These are phyloP conservation scores for Hemileccinum rubropunctum DNA, from an alignment of 768 basidiomycete genomes.

Conservation along the genomic window DNA sequence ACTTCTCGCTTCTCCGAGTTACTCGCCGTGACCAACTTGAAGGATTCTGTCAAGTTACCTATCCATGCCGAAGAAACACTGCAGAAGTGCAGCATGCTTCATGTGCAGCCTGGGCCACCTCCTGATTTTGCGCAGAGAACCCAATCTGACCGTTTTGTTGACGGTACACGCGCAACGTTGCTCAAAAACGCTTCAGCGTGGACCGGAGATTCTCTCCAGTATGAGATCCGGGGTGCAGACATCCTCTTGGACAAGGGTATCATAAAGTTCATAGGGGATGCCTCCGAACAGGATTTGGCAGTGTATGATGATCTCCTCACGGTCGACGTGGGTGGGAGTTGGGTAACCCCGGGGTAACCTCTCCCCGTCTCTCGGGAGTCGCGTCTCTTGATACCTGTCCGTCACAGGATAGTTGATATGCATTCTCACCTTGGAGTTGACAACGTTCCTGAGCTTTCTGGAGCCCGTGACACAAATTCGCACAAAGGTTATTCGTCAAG, in stretches of 20 bases:
- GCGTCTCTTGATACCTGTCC: constrained; percentile 38
- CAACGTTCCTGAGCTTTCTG: constrained; percentile 52
- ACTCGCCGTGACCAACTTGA: not conserved
- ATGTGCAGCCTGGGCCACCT: constrained; percentile 37
- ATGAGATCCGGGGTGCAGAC: constrained; percentile 35
- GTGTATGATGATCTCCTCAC: constrained; percentile 45
- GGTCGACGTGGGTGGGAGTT: constrained; percentile 60
- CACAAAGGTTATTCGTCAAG: constrained; percentile 37
- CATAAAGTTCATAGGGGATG: constrained; percentile 37
- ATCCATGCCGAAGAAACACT: constrained; percentile 29
- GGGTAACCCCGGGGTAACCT: constrained; percentile 67
- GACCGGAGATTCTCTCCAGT: constrained; percentile 43
- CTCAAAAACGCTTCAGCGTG: constrained; percentile 52
- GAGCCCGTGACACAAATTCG: constrained; percentile 63
- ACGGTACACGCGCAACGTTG: constrained; percentile 37
- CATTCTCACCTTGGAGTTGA: constrained; percentile 80
- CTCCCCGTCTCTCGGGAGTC: constrained; percentile 20
- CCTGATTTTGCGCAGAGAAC: constrained; percentile 30
- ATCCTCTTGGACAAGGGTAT: constrained; percentile 41
- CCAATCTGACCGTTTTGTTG: constrained; percentile 38
- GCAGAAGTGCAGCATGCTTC: constrained; percentile 35
- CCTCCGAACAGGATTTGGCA: constrained; percentile 36
- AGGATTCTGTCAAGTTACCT: constrained; percentile 21
- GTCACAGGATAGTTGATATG: constrained; percentile 54
- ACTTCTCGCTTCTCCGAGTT: constrained; percentile 16